Evolutionary conservation across 495 filamentous ascomycete species (phyloP).

Genomic region (Penicillium psychrofluorescens): DNA sequence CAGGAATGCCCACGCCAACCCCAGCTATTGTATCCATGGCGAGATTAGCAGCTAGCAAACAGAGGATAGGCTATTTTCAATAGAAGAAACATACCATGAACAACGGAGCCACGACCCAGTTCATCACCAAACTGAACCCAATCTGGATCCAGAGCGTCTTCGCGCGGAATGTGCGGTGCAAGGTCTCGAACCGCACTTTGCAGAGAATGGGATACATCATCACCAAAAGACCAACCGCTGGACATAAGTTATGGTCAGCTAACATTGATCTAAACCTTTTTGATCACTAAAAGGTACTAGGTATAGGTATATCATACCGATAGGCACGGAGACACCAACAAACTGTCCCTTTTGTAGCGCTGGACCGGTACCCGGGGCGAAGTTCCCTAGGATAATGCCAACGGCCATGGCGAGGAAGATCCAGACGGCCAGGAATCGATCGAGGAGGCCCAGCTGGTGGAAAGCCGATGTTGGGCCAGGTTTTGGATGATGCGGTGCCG

Average conservation of each 20-base stretch:
- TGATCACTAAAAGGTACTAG: too few species aligned
- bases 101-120: slow-evolving; percentile 73
- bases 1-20: slow-evolving; percentile 74
- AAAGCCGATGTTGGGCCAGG: slow-evolving; percentile 25
- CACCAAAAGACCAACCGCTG: slow-evolving; percentile 63
- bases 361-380: slow-evolving; percentile 53
- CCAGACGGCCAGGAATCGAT: slow-evolving; percentile 76
- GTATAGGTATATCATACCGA: slow-evolving; percentile 40
- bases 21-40: slow-evolving; percentile 40
- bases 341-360: slow-evolving; percentile 67
- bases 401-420: slow-evolving; percentile 79
- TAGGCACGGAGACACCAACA: slow-evolving; percentile 67
- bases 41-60: not conserved
- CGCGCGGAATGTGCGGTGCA: slow-evolving; percentile 53
- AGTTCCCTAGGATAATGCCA: slow-evolving; percentile 75
- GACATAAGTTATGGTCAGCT: not conserved
- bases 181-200: slow-evolving; percentile 66
- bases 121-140: slow-evolving; percentile 59
- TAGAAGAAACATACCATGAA: slow-evolving; percentile 52
- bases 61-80: not conserved
- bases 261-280: not conserved
- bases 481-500: too few species aligned
- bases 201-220: slow-evolving; percentile 90
- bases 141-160: slow-evolving; percentile 64
- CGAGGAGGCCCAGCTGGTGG: slow-evolving; percentile 56